Base-by-base conservation (phyloP, 2,329 filamentous ascomycete species). In the Paecilomyces sp. region DNA sequence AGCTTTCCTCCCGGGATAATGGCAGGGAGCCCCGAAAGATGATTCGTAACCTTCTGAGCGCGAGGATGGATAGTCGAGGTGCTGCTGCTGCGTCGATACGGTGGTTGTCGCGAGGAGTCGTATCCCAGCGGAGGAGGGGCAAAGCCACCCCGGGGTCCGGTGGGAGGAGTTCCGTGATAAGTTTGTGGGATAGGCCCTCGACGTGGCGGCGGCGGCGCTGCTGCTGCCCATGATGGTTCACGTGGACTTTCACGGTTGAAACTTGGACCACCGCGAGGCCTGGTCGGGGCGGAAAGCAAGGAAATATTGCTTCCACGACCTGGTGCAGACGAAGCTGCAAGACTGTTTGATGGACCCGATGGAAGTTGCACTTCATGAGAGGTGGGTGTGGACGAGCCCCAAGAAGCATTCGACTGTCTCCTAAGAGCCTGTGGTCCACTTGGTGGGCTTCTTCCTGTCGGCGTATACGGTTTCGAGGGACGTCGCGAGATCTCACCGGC, bases 251-350 rank as follows among this genome's bases (percentile, higher is more conserved):
- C 67, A 55, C 66, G 65, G 33, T 62, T 70, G 24, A 71, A 69
- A 57, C 65, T 69, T 33, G 70, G 60, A 47, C 69, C 73, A 54
- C 78, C 77, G 36, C 78, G 77, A 53, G 79, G 79, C 13, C 77
- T 73, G 9, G 78, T 79, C n/a, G 79, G 79, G 25, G 77, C 79
- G 31, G 76, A 74, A 12, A 79, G 65, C n/a, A 79, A 61, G 31
- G 77, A 74, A 51, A 74, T 65, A 59, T 71, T 76, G 4, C 71
- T 67, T 9, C 71, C 71, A 13, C 78, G 76, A 64, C 64, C 71
- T 41, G 75, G 73, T 12, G 72, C 66, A 8, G 73, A 70, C 56
- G 72, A 65, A 8, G 70, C 68, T 56, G 70, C 73, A 18, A 73
- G 64, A 22, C 69, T 70, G 57, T 73, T 69, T 18, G 76, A 74